Base-by-base conservation (phyloP, 2,329 filamentous ascomycete genomes). In the Scytalidium sp. region DNA sequence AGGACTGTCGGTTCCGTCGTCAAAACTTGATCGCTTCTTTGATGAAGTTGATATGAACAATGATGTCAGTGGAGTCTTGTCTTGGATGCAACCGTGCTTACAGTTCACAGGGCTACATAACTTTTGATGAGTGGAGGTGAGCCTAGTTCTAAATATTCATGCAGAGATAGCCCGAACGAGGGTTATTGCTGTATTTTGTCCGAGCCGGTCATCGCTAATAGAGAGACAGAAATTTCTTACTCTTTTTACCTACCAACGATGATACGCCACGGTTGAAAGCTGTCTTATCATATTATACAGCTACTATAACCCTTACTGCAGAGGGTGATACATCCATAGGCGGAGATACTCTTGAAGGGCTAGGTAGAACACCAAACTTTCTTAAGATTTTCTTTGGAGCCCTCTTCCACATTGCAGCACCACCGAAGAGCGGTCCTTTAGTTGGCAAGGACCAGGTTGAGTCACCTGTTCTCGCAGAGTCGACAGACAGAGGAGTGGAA, bases 121-220 rank as follows among this genome's bases (percentile, higher is more conserved):
- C 80, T 55, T 97, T 96, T 70, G 85, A 90, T 58, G 94, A 99
- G 78, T 97, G 94, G 94, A 86, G 93, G 93, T 97, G 83, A 71
- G 86, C 32, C n/a, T n/a, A n/a, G n/a, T n/a, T n/a, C n/a, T n/a
- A n/a, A n/a, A n/a, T n/a, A n/a, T n/a, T n/a, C n/a, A n/a, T n/a
- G n/a, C n/a, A n/a, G n/a, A n/a, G n/a, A n/a, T n/a, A n/a, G n/a
- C n/a, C n/a, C n/a, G n/a, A n/a, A n/a, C n/a, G n/a, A n/a, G 25
- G 25, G 25, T 7, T 27, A 27, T 27, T 7, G 25, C 13, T 27
- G 13, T 27, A 27, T 27, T 27, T 36, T 36, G 17, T n/a, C 17
- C 4, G 32, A 15, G 32, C 13, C 5, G 11, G 6, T 39, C 17
- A n/a, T 17, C 3, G 20, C 44, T 36, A 25, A 36, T 46, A 36